Evolutionary conservation across 2,329 filamentous ascomycete species (phyloP), one percentile per base, ranked within the genome.

Genomic region (Diaporthe velutina): DNA sequence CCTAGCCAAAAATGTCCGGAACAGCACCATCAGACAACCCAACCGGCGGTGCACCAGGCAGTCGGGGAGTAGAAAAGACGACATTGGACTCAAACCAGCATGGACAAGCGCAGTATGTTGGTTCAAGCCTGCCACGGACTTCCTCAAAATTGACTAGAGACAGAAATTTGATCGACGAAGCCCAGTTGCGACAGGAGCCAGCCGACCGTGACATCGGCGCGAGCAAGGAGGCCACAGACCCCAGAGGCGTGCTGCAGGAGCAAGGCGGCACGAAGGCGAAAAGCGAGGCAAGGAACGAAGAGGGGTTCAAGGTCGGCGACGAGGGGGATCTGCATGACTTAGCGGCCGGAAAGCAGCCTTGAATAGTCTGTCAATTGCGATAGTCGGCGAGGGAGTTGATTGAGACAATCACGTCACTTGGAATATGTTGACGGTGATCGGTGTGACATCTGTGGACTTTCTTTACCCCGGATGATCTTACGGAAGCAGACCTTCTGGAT

Each of bases 121-220:
- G n/a, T 1, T 13, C n/a, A 22, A n/a, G n/a, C 22, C 45, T n/a
- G 33, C 6, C n/a, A 3, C 6, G 6, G n/a, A 19, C 0, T 35
- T 30, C 2, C 15, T 13, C 40, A 19, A 7, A 7, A 9, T 7
- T 71, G n/a, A 71, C 33, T 12, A 17, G 55, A n/a, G 28, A 33
- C 25, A 71, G 70, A n/a, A 71, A 71, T n/a, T 19, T 61, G 45
- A 71, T 71, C n/a, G 42, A 71, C 10, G 70, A 71, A 10, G 70
- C 70, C n/a, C 57, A 61, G 42, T 15, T 71, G 57, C 57, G 42
- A n/a, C 70, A 71, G n/a, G 70, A 71, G n/a, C 70, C 70, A 17
- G 54, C 70, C 22, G 70, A 54, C 57, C 55, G 70, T 54, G 70
- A 71, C 42, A 71, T 71, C 19, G 70, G 70, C 13, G 70, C 70